Evolutionary conservation across 2,329 filamentous ascomycete genomes (phyloP).

Genomic region (Phialophora macrospora): DNA sequence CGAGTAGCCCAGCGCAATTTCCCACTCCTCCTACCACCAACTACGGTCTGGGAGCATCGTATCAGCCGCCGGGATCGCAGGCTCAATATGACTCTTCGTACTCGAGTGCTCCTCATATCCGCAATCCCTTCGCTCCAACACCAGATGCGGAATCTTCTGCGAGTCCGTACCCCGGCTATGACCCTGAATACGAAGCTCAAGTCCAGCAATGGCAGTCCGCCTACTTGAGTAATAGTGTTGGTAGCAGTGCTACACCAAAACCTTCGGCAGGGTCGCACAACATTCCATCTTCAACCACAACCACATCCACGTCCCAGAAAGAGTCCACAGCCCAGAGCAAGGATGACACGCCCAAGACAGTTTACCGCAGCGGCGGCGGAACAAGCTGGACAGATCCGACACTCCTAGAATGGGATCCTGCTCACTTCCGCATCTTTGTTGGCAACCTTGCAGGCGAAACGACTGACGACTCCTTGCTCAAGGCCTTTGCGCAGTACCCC

Average conservation of each 20-base stretch:
- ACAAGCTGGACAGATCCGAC: conserved; percentile 89
- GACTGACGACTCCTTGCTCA: conserved; percentile 91
- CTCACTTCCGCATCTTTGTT: conserved; percentile 92
- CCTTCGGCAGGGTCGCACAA: conserved; percentile 41
- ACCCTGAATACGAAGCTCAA: conserved; percentile 86
- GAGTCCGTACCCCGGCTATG: conserved; percentile 46
- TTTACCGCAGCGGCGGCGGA: conserved; percentile 84
- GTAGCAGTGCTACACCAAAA: conserved; percentile 34
- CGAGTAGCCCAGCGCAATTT: conserved; percentile 45
- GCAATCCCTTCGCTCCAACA: conserved; percentile 73
- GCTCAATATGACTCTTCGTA: conserved; percentile 52
- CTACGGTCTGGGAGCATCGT: conserved; percentile 39
- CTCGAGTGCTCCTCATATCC: conserved; percentile 62
- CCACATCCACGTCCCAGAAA: conserved; percentile 22
- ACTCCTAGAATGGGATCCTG: conserved; percentile 93
- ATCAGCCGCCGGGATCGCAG: conserved; percentile 46
- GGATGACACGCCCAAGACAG: conserved; percentile 69
- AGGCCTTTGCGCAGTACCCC: conserved; percentile 86
- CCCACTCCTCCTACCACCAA: conserved; percentile 45
- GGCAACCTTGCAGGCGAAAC: conserved; percentile 97
- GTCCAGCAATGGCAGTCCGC: conserved; percentile 95
- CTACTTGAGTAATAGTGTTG: conserved; percentile 70
- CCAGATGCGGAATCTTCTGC: conserved; percentile 58
- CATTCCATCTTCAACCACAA: conserved; percentile 42
- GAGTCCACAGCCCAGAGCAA: conserved; percentile 50